Evolutionary conservation across 495 filamentous ascomycete genomes (phyloP), one percentile per base, ranked within the genome.

Genomic region (Baudoinia panamericana): DNA sequence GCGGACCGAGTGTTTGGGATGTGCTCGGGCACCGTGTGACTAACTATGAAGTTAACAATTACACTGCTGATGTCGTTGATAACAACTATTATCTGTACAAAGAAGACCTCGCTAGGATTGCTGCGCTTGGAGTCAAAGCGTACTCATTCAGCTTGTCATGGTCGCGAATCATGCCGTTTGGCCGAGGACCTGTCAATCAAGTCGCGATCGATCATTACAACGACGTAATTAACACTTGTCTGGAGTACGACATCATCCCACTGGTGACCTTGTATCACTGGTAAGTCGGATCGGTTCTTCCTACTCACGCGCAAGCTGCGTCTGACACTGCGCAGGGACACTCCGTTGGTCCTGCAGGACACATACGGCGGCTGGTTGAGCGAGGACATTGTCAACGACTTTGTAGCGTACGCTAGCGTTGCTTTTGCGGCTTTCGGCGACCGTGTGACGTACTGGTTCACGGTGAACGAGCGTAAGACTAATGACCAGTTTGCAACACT

Each of bases 381-480:
- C 29, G 26, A 45, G 24, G 25, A 51, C 16, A 59, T 57, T 23
- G 50, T 56, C 3, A 25, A 46, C 20, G 50, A 58, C 33, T 58
- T 53, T 35, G 41, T 45, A 1, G 46, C 37, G 11, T 56, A 56
- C 29, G 53, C 53, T 10, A 23, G 34, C 13, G 39, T 55, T 12
- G 36, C 43, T 20, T 52, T 55, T 33, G 26, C 21, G 10, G 47
- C 48, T 3, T 59, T 37, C 17, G 39, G 41, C 11, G 38, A 49
- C 15, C 49, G 49, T 24, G 48, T 57, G n/a, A 39, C 45, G 21
- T 38, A 53, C 24, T 58, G 55, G 55, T 58, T 56, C 50, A 66
- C 65, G 10, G 49, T 68, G 3, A 68, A 64, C 36, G 66, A 65
- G 56, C 42, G 35, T 37, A 13, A 4, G 35, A 2, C 19, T 2